phyloP scores from a whole-genome alignment of 305 asterid genomes.

The Fraxinus baroniana region DNA sequence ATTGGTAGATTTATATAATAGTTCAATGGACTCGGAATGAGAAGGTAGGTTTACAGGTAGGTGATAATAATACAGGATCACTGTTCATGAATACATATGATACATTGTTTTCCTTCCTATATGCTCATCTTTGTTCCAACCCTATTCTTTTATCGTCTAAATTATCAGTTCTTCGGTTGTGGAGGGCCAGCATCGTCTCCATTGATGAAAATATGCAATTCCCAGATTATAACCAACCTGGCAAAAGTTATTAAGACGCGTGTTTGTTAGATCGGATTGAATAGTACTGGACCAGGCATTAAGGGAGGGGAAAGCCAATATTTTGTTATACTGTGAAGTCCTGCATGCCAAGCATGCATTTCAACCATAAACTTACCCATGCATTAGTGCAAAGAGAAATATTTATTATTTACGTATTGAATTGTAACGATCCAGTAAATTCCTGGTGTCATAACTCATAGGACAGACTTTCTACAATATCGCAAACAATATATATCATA shows the following conservation, averaged over 20 bases:
- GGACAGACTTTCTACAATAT: background rate
- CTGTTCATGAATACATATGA: conserved; percentile 19
- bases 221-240: background rate
- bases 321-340: background rate
- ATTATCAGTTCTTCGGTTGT: background rate
- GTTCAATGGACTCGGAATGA: conserved; percentile 7
- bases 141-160: background rate
- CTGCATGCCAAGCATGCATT: background rate
- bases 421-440: background rate
- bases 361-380: background rate
- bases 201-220: background rate
- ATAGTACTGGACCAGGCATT: background rate
- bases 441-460: background rate
- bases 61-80: conserved; percentile 26
- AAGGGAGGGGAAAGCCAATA: background rate
- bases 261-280: background rate
- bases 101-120: background rate
- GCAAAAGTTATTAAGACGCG: background rate
- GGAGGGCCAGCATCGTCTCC: background rate
- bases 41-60: conserved; percentile 23
- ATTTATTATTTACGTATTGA: background rate
- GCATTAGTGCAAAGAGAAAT: background rate
- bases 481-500: background rate
- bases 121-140: background rate
- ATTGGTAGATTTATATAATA: conserved; percentile 31